Percentiles rank a stretch among this genome's conserved stretches.
Conservation (phyloP, 345 rosid species). For the Sapria himalayana region DNA sequence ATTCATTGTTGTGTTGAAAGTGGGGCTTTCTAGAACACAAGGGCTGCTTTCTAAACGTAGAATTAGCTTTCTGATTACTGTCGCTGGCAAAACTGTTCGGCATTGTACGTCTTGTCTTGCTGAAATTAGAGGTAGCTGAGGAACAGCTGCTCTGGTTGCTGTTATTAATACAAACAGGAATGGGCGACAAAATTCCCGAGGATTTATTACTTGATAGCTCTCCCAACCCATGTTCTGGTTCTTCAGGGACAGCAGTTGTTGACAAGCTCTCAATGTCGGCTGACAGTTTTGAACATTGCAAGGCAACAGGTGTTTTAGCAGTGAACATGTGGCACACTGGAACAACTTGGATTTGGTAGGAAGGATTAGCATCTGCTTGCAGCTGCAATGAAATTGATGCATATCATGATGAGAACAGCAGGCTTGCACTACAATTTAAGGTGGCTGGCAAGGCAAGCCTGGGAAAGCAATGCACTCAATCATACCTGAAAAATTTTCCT, state of each 20-base stretch:
- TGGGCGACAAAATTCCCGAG: conserved; percentile 16
- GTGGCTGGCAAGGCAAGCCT: neutral
- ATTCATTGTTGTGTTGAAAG: conserved; percentile 25
- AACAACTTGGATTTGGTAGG: conserved; percentile 38
- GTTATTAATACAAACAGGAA: conserved; percentile 14
- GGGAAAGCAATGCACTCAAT: neutral
- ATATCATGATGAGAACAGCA: conserved; percentile 62
- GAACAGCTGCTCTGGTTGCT: too few relatives aligned
- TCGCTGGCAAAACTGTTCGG: conserved; percentile 14
- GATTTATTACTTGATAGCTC: conserved; percentile 30
- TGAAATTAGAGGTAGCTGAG: conserved; percentile 8
- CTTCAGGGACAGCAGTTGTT: conserved; percentile 15
- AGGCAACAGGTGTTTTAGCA: conserved; percentile 28
- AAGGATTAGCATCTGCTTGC: conserved; percentile 26
- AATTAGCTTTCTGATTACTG: conserved; percentile 12
- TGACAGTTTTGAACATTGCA: conserved; percentile 23
- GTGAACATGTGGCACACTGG: conserved; percentile 25
- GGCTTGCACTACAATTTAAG: conserved; percentile 56
- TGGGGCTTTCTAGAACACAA: conserved; percentile 30
- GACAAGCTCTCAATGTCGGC: conserved; percentile 17
- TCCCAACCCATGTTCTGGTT: conserved; percentile 36
- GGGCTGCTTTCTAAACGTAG: conserved; percentile 21
- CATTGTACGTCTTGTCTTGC: conserved; percentile 11
- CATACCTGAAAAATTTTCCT: neutral
- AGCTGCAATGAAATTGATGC: conserved; percentile 45